Conservation (phyloP, 2,329 filamentous ascomycete genomes). For the Aspergillus oerlinghausenensis region DNA sequence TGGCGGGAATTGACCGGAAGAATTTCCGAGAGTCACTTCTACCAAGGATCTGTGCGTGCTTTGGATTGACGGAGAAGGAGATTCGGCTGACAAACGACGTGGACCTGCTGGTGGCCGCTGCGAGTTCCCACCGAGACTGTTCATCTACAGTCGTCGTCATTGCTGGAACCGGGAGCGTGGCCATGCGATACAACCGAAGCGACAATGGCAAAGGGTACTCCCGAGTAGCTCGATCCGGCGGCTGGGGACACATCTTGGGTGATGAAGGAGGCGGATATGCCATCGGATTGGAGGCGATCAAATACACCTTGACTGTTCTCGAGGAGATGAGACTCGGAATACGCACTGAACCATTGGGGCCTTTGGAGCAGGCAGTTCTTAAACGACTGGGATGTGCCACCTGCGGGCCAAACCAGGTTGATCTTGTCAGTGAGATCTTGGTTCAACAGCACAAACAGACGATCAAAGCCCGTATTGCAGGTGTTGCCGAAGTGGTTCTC, state of each 20-base stretch:
- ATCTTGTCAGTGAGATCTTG: conserved; percentile 17
- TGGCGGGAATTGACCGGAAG: conserved; percentile 39
- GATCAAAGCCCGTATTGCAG: conserved; percentile 17
- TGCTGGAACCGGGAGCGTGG: conserved; percentile 42
- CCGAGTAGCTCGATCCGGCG: conserved; percentile 35
- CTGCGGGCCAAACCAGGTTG: background rate
- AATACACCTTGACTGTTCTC: conserved; percentile 26
- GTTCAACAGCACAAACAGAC: conserved; percentile 1
- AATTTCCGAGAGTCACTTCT: conserved; percentile 24
- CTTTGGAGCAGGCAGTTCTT: conserved; percentile 13
- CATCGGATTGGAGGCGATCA: conserved; percentile 36
- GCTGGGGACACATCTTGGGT: conserved; percentile 43
- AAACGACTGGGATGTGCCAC: conserved; percentile 8
- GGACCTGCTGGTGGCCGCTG: conserved; percentile 32
- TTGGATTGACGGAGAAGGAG: conserved; percentile 19
- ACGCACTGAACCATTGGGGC: background rate
- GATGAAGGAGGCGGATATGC: conserved; percentile 43
- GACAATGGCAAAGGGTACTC: conserved; percentile 11
- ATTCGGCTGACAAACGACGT: conserved; percentile 39
- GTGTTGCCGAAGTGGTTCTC: conserved; percentile 12
- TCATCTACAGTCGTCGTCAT: conserved; percentile 34
- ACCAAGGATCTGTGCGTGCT: conserved; percentile 21
- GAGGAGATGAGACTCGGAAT: conserved; percentile 23
- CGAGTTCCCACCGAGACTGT: conserved; percentile 10
- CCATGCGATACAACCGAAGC: conserved; percentile 34